Evolutionary conservation across 257 asterid species (phyloP).

Genomic region (Fraxinus quadrangulata): DNA sequence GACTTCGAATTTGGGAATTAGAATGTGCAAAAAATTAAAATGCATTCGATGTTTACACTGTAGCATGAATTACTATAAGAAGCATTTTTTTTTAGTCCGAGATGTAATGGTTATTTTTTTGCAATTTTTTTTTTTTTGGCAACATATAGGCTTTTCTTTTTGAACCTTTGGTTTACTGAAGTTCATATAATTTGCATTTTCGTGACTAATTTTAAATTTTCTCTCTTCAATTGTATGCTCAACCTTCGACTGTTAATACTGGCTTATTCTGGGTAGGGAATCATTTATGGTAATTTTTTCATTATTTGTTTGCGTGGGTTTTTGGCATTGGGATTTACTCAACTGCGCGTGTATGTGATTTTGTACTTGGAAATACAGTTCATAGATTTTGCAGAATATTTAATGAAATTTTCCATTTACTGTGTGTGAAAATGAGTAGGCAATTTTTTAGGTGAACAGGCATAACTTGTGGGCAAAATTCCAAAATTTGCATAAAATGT

Average conservation of each 20-base stretch:
- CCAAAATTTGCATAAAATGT: not conserved
- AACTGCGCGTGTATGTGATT: not conserved
- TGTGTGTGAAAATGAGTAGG: not conserved
- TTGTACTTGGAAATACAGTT: not conserved
- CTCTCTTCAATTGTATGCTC: not conserved
- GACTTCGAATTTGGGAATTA: slow-evolving; percentile 20
- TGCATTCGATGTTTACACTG: not conserved
- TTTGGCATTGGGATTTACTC: not conserved
- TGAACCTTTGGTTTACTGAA: not conserved
- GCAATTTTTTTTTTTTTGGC: not conserved
- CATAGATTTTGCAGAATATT: not conserved
- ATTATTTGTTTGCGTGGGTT: not conserved
- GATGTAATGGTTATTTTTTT: not conserved
- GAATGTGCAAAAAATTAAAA: not conserved
- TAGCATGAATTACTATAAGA: not conserved
- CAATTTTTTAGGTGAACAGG: not conserved
- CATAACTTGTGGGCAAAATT: not conserved
- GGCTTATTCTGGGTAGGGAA: not conserved
- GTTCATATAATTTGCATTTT: slow-evolving; percentile 5
- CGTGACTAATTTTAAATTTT: slow-evolving; percentile 8
- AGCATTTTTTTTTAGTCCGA: not conserved
- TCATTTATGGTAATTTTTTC: not conserved
- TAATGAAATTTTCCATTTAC: not conserved
- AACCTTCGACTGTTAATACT: not conserved
- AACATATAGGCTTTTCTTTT: not conserved